phyloP scores from a whole-genome alignment of 441 rosid genomes.

The California macrophylla region DNA sequence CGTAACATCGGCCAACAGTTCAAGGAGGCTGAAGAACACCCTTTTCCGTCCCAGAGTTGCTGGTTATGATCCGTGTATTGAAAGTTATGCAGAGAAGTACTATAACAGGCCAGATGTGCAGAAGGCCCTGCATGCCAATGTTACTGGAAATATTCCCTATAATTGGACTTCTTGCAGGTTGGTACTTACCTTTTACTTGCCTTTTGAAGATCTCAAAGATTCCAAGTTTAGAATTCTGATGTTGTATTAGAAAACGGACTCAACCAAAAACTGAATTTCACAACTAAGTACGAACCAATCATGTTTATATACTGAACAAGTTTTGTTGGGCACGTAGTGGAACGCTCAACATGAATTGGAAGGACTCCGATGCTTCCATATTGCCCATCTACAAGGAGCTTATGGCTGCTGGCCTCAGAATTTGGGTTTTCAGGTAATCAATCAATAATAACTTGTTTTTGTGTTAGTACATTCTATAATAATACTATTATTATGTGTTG shows the following conservation, averaged over 20 bases:
- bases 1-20: slow-evolving; percentile 52
- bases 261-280: too few species aligned
- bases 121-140: slow-evolving; percentile 79
- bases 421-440: slow-evolving; percentile 16
- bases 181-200: background rate
- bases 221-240: too few species aligned
- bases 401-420: slow-evolving; percentile 62
- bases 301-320: too few species aligned
- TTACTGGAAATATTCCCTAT: slow-evolving; percentile 51
- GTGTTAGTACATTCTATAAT: too few species aligned
- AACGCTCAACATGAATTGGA: slow-evolving; percentile 72
- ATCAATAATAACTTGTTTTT: too few species aligned
- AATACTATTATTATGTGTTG: too few species aligned
- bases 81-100: slow-evolving; percentile 82
- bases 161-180: slow-evolving; percentile 98
- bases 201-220: too few species aligned
- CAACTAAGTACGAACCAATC: too few species aligned
- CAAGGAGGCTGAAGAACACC: slow-evolving; percentile 28
- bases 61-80: slow-evolving; percentile 95
- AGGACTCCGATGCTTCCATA: slow-evolving; percentile 64
- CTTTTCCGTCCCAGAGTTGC: slow-evolving; percentile 46
- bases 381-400: slow-evolving; percentile 78
- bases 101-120: slow-evolving; percentile 89
- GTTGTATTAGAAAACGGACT: too few species aligned
- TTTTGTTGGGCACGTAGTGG: slow-evolving; percentile 35